phyloP scores from a whole-genome alignment of 2,329 filamentous ascomycete species.

The Aphanocladium album region DNA sequence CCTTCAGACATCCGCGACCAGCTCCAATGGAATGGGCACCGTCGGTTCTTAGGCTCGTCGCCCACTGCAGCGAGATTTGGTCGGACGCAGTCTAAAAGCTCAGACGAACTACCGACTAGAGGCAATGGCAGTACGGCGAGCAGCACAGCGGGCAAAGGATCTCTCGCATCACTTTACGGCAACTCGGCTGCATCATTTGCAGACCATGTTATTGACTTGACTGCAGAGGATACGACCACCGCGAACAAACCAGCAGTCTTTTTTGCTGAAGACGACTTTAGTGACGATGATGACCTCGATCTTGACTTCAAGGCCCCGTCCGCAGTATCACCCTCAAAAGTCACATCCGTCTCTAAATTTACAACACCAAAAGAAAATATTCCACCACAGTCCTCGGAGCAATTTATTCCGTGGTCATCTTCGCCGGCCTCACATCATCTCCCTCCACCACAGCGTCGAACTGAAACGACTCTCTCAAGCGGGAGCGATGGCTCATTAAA shows the following conservation, averaged over 20 bases:
- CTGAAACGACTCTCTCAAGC: constrained; percentile 16
- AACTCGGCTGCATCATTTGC: constrained; percentile 43
- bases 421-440: constrained; percentile 49
- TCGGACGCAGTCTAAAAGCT: constrained; percentile 16
- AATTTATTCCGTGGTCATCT: constrained; percentile 66
- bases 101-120: constrained; percentile 1
- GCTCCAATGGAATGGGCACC: constrained; percentile 37
- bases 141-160: constrained; percentile 17
- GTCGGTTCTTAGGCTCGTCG: constrained; percentile 29
- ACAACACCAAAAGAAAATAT: constrained; percentile 20
- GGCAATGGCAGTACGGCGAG: not conserved
- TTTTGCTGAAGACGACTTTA: constrained; percentile 79
- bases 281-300: constrained; percentile 74
- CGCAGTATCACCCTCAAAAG: constrained; percentile 33
- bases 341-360: constrained; percentile 18
- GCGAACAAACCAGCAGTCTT: constrained; percentile 37
- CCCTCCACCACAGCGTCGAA: constrained; percentile 27
- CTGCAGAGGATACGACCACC: constrained; percentile 24
- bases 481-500: constrained; percentile 31
- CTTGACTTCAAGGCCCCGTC: constrained; percentile 60
- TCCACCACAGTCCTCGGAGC: constrained; percentile 25
- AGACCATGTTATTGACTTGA: constrained; percentile 30
- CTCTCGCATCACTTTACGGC: constrained; percentile 38
- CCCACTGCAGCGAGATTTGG: constrained; percentile 30
- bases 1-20: constrained; percentile 47